Base-by-base conservation (phyloP, 139 green algal genomes). In the Chlorella vulgaris region DNA sequence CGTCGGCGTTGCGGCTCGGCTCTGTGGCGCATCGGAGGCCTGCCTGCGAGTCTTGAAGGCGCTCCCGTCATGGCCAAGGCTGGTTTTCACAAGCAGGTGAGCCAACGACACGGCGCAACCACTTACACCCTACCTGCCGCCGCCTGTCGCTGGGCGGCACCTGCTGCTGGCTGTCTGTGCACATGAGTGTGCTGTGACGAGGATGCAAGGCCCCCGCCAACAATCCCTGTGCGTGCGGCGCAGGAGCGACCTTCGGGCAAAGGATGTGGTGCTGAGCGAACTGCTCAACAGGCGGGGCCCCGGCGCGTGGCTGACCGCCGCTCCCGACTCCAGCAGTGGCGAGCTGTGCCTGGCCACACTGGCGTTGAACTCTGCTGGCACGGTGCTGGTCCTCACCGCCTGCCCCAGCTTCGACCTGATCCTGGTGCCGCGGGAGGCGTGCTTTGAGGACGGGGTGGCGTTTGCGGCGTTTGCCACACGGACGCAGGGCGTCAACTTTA, bases 251-350 rank as follows among this genome's bases (percentile, higher is more conserved):
- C 43, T 82, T 8, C 24, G 39, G 29, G 63, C 76, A 7, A 7
- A 40, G 19, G 76, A 82, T 47, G 61, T 82, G 8, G 76, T 82
- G 63, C 76, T 75, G 1, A 40, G 38, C 7, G 76, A 82, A 62
- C 76, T 82, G 35, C 40, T 74, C 6, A 82, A 82, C 43, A 26
- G 35, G 53, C 73, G 73, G 4, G 35, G 35, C 21, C 73, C 73
- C 0, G 73, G 24, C 7, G 73, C 73, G 5, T 79, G 73, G 73
- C 29, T 79, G 51, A 28, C 50, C 3, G 53, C 73, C 13, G 58
- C 6, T 2, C n/a, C 68, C 8, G 42, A 29, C 28, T n/a, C 24
- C 18, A 33, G 29, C 22, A 39, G 15, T 31, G 18, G 18, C 29
- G 55, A 40, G 7, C 75, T 81, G 40, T 28, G 39, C 4, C 63